Percentiles rank a stretch among this genome's conserved stretches.
Evolutionary conservation across 441 rosid genomes (phyloP).

Genomic region (Brassica hybrid): DNA sequence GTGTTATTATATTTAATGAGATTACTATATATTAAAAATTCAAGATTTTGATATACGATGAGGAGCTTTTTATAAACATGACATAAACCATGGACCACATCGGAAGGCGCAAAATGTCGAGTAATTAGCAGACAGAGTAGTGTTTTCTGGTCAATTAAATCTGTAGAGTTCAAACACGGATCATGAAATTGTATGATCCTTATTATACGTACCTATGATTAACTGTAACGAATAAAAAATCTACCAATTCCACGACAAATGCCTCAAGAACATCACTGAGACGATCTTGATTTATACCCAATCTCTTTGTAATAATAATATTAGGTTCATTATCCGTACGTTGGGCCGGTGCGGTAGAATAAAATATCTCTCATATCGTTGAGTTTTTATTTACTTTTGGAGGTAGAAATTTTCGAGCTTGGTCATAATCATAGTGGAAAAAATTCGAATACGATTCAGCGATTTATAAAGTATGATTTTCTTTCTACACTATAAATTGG

Average conservation of each 20-base stretch:
- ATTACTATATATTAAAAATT: background rate
- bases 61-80: background rate
- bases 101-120: conserved; percentile 25
- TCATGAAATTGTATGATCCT: conserved; percentile 7
- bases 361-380: background rate
- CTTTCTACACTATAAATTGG: background rate
- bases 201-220: conserved; percentile 22
- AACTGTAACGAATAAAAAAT: conserved; percentile 15
- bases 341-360: conserved; percentile 20
- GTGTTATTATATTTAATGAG: background rate
- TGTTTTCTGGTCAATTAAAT: conserved; percentile 34
- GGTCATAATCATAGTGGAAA: background rate
- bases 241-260: conserved; percentile 62
- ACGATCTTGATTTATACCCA: conserved; percentile 59
- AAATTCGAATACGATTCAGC: background rate
- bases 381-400: background rate
- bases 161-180: conserved; percentile 28
- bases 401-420: background rate
- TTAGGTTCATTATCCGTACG: conserved; percentile 26
- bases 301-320: conserved; percentile 38
- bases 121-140: conserved; percentile 31
- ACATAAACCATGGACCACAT: conserved; percentile 25
- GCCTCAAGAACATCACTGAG: conserved; percentile 49
- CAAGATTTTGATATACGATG: conserved; percentile 7
- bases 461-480: background rate